Evolutionary conservation across 768 basidiomycete species (phyloP).

Genomic region (Tylopilus sp.): DNA sequence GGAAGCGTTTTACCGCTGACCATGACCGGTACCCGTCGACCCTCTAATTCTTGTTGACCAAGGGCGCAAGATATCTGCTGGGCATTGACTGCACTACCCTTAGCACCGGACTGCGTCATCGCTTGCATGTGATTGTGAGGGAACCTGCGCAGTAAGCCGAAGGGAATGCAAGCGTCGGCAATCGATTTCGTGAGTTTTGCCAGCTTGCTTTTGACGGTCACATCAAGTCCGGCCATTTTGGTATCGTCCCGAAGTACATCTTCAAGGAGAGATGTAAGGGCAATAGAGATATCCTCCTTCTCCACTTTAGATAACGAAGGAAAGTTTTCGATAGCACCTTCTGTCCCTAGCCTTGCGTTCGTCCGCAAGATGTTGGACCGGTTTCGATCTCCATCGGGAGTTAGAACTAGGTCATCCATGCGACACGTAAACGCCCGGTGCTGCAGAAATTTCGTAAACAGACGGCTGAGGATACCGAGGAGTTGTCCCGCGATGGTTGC

Average conservation of each 20-base stretch:
- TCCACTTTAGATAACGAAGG: slow-evolving; percentile 60
- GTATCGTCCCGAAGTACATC: slow-evolving; percentile 92
- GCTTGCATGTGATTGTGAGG: slow-evolving; percentile 99
- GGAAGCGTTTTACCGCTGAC: slow-evolving; percentile 98
- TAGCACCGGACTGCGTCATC: slow-evolving; percentile 98
- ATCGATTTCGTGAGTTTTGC: slow-evolving; percentile 87
- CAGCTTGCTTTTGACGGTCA: slow-evolving; percentile 84
- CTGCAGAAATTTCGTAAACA: slow-evolving; percentile 97
- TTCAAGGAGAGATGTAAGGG: slow-evolving; percentile 70
- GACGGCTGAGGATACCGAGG: slow-evolving; percentile 86
- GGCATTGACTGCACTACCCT: slow-evolving; percentile 96
- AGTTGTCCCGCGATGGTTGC: slow-evolving; percentile 85
- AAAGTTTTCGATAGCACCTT: slow-evolving; percentile 88
- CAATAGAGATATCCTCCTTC: slow-evolving; percentile 50
- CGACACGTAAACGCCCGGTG: slow-evolving; percentile 97
- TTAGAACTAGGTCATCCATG: slow-evolving; percentile 96
- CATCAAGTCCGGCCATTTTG: slow-evolving; percentile 96
- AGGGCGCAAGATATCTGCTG: slow-evolving; percentile 97
- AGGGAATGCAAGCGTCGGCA: slow-evolving; percentile 83
- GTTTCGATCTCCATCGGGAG: slow-evolving; percentile 69
- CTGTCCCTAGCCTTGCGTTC: slow-evolving; percentile 72
- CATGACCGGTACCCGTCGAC: slow-evolving; percentile 98
- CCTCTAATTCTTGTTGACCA: slow-evolving; percentile 97
- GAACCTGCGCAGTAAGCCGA: slow-evolving; percentile 86
- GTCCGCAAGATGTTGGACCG: slow-evolving; percentile 65